Percentiles rank a stretch among this genome's conserved stretches.
Evolutionary conservation across 2,329 filamentous ascomycete genomes (phyloP).

Genomic region (Trichoderma simmonsii): DNA sequence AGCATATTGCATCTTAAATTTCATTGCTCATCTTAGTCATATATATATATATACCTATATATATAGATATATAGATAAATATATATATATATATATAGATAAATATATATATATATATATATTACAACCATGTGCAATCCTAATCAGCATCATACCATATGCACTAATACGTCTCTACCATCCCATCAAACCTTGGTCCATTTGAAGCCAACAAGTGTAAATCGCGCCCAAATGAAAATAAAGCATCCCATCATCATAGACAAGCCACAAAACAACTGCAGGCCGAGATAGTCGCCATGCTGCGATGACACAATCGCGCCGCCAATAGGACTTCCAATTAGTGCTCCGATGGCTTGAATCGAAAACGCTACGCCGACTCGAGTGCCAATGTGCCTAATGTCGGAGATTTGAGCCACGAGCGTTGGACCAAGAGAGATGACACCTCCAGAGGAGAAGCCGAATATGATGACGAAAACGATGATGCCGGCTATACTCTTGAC

Average conservation of each 20-base stretch:
- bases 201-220: slow-evolving; percentile 36
- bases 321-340: slow-evolving; percentile 66
- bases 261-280: slow-evolving; percentile 65
- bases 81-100: too few relatives aligned
- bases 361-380: slow-evolving; percentile 64
- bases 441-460: slow-evolving; percentile 66
- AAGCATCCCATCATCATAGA: slow-evolving; percentile 36
- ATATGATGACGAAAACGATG: slow-evolving; percentile 63
- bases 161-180: not conserved
- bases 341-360: slow-evolving; percentile 58
- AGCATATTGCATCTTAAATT: not conserved
- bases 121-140: not conserved
- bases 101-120: not conserved
- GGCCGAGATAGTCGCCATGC: slow-evolving; percentile 52
- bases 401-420: slow-evolving; percentile 67
- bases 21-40: not conserved
- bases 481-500: slow-evolving; percentile 52
- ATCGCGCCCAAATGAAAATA: slow-evolving; percentile 32
- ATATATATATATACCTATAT: not conserved
- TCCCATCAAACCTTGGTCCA: slow-evolving; percentile 31
- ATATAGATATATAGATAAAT: too few relatives aligned
- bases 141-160: not conserved
- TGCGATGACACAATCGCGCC: slow-evolving; percentile 56
- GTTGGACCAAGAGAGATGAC: slow-evolving; percentile 63
- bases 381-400: slow-evolving; percentile 66